A percentile compares a stretch with the other conserved stretches of the same genome.
Conservation (phyloP, 305 asterid genomes). For the Solanum hybrid region DNA sequence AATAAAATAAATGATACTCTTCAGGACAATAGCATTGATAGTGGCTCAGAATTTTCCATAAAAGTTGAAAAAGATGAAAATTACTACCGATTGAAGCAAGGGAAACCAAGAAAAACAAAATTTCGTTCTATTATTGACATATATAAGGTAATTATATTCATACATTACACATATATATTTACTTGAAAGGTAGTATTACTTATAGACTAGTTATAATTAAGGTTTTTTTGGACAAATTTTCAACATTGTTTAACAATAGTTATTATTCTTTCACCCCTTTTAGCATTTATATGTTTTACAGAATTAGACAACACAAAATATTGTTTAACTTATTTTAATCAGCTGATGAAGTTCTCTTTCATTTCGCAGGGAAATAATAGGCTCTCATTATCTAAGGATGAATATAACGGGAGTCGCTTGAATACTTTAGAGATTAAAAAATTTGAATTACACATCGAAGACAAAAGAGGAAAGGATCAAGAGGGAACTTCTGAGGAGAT, state of each 20-base stretch:
- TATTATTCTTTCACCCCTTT: not conserved
- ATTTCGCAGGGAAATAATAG: not conserved
- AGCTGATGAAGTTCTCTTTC: not conserved
- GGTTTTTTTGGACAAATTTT: not conserved
- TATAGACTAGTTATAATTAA: not conserved
- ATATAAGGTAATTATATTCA: not conserved
- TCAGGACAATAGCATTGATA: not conserved
- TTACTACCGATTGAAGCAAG: not conserved
- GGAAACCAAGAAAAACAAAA: not conserved
- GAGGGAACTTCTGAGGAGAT: not conserved
- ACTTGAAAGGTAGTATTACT: not conserved
- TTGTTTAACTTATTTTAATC: not conserved
- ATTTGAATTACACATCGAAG: not conserved
- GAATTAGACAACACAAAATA: not conserved
- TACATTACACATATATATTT: not conserved
- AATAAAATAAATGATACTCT: not conserved
- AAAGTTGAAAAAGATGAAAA: not conserved
- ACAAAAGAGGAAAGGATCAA: not conserved
- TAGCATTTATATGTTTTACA: not conserved
- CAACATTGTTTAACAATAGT: not conserved
- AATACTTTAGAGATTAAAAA: not conserved
- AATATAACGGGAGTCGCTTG: not conserved
- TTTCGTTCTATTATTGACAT: not conserved
- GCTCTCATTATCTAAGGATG: not conserved
- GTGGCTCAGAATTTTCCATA: not conserved